Conservation (phyloP, 352 stramenopile species). For the Blastocystis hominis region DNA sequence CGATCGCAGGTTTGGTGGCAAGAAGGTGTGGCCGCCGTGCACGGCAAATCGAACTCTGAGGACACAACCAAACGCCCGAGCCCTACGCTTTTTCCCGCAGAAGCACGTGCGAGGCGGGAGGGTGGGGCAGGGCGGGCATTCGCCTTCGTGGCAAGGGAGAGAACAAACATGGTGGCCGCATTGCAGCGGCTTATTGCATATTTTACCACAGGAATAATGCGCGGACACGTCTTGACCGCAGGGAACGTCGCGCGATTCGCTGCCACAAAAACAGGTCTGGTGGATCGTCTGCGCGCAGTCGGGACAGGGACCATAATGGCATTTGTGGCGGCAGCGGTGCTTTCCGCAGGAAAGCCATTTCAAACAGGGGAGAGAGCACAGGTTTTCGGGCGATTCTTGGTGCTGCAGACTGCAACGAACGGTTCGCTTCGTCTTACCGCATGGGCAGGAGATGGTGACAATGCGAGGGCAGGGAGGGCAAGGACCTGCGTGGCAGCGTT, state of each 20-base stretch:
- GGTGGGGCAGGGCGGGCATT: slow-evolving; percentile 28
- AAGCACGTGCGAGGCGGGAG: slow-evolving; percentile 45
- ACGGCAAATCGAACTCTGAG: slow-evolving; percentile 29
- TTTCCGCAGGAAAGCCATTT: not conserved
- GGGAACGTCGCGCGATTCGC: not conserved
- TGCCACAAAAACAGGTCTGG: slow-evolving; percentile 38
- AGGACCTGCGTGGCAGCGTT: slow-evolving; percentile 37
- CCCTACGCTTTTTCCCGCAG: slow-evolving; percentile 45
- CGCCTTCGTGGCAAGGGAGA: slow-evolving; percentile 15
- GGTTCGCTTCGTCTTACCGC: slow-evolving; percentile 23
- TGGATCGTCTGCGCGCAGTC: not conserved
- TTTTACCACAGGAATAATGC: slow-evolving; percentile 22
- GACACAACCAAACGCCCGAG: not conserved
- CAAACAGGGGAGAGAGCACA: slow-evolving; percentile 10
- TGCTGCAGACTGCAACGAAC: slow-evolving; percentile 52
- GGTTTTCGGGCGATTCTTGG: not conserved
- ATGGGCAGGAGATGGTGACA: slow-evolving; percentile 30
- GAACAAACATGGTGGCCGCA: slow-evolving; percentile 29
- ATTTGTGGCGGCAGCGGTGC: not conserved
- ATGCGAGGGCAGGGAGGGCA: slow-evolving; percentile 32
- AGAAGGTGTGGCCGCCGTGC: slow-evolving; percentile 16
- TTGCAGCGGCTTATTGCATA: not conserved
- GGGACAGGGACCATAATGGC: slow-evolving; percentile 45
- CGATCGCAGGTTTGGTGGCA: slow-evolving; percentile 49
- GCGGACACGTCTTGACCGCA: not conserved